Base-by-base conservation (phyloP, 148 eudicot species). In the Chenopodium formosanum region DNA sequence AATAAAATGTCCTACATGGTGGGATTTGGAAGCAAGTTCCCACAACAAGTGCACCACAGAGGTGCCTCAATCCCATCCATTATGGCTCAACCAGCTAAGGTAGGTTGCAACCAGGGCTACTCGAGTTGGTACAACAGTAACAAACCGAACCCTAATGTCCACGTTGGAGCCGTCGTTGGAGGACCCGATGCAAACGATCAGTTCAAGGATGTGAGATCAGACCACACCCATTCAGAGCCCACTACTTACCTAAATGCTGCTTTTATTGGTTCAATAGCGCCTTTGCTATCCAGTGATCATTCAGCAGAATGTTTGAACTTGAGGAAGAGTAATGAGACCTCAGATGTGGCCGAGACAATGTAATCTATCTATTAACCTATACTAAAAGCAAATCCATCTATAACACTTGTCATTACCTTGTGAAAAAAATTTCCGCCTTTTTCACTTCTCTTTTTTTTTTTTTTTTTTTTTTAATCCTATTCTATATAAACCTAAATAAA, bases 1-100 rank as follows among this genome's bases (percentile, higher is more conserved):
- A 75, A 84, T 89, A 84, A 87, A 9, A 94, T 94, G 87, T 89
- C 97, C 53, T 95, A 95, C 88, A 92, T 95, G 97, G 99, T 90
- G 44, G 99, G 97, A 1, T 91, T 84, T 73, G 97, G 97, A 16
- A 84, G 65, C 81, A 92, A 89, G 67, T 91, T 86, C 80, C 97
- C 99, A 5, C 76, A 63, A 34, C 92, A 92, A 56, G 5, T 91
- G 11, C 99, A 95, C 86, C 99, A 94, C 68, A 86, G 99, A 76
- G 99, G 94, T n/a, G 85, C 97, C 32, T 95, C 99, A 70, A 86
- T 94, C 27, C 91, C 92, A 22, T 94, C 99, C 7, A 81, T 87
- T 3, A 52, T 40, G 48, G 29, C 4, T 23, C 85, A 77, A n/a
- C 94, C 91, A 4, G 68, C 78, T 25, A 88, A 85, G 73, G 82